Base-by-base conservation (phyloP, 2,329 filamentous ascomycete genomes). In the Davidsoniella neocaledoniae region DNA sequence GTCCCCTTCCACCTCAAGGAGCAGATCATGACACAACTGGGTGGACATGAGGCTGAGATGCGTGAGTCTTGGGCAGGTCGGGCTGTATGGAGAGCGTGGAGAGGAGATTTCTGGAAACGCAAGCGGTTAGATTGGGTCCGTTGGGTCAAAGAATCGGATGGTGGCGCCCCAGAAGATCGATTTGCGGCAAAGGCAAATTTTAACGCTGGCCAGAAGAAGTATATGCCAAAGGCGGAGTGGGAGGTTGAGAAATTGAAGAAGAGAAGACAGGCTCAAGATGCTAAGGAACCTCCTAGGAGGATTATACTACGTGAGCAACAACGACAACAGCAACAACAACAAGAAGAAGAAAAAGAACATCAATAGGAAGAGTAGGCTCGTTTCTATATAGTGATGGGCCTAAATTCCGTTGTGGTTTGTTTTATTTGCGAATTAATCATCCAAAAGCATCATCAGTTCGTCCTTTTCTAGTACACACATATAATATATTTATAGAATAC, bases 1-100 rank as follows among this genome's bases (percentile, higher is more conserved):
- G 61, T 77, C 43, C 74, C 75, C 1, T 74, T 74, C 59, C 73
- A 78, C 56, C 62, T 74, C 54, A 78, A 78, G 60, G 72, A 78
- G 56, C 64, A 66, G 40, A 63, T 77, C 53, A 73, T 77, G 65
- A 55, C 63, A 4, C 61, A 65, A 50, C 64, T 79, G 2, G 69
- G 65, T 2, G 59, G 65, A 36, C 63, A 66, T 48, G 74, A 78
- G 59, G 58, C 62, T 17, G 62, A 67, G 48, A 63, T 79, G 36
- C 66, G 74, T 12, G 68, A 73, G 40, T 69, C 66, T 3, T 76
- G 71, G 66, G 66, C 70, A 55, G 75, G 75, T 0, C 64, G 74
- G 7, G 72, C 68, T 50, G 71, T 74, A 7, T 78, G 74, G 75
- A 65, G 72, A 23, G 65, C 64, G 37, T 78, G 74, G 74, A 71